A percentile compares a stretch with the other conserved stretches of the same genome.
Evolutionary conservation across 257 asterid genomes (phyloP).

Genomic region (Jacaranda copaia): DNA sequence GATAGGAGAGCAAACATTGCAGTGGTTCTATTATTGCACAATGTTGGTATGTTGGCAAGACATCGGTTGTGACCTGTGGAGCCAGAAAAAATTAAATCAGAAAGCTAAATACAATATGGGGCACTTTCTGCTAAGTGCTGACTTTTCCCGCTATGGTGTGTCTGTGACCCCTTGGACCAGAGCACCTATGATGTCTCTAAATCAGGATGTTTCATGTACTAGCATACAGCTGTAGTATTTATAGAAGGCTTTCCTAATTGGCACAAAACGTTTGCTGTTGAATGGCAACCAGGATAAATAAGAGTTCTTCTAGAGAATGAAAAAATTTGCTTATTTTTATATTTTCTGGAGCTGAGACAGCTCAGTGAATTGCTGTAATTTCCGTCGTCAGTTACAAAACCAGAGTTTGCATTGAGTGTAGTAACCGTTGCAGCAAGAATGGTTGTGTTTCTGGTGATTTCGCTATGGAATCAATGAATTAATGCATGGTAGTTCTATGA

Average conservation of each 20-base stretch:
- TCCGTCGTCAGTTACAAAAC: neutral
- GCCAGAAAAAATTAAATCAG: neutral
- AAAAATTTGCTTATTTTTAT: neutral
- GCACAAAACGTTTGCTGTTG: neutral
- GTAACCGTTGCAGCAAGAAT: neutral
- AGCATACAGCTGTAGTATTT: neutral
- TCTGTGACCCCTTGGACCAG: neutral
- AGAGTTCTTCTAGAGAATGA: conserved; percentile 10
- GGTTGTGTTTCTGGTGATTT: neutral
- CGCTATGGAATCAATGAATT: neutral
- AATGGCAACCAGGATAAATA: neutral
- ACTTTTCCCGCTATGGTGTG: neutral
- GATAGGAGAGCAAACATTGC: neutral
- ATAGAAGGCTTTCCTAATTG: neutral
- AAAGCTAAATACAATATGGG: neutral
- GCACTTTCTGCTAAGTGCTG: neutral
- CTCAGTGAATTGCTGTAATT: conserved; percentile 1
- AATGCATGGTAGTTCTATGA: neutral
- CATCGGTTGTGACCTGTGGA: neutral
- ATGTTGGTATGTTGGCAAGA: neutral
- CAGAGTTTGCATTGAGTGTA: neutral
- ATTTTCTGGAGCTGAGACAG: conserved; percentile 5
- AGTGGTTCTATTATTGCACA: neutral
- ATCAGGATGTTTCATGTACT: neutral
- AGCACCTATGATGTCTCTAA: neutral